Evolutionary conservation across 1,139 yeast species (phyloP), one percentile per base, ranked within the genome.

Genomic region (Pichia norvegensis): DNA sequence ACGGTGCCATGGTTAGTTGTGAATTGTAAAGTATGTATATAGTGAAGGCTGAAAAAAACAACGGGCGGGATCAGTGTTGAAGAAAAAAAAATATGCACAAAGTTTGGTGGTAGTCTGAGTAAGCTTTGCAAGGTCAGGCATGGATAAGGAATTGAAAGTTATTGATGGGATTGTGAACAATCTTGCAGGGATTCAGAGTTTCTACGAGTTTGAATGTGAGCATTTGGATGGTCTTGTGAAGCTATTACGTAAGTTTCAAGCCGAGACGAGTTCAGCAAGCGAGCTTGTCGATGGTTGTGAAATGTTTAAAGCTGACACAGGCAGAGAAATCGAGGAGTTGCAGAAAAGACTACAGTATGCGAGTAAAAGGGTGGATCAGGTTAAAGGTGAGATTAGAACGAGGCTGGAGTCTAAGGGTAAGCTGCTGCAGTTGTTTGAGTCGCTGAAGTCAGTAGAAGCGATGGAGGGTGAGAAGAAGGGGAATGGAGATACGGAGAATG

Each of bases 291-390:
- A 42, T 3, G 33, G 39, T 4, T 43, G 44, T 8, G 51, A 50
- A 17, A 46, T 59, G 6, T 59, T 59, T 36, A 33, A 43, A 10
- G 54, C 40, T 16, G 56, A 52, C 33, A 46, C 54, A 5, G 52
- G 48, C 0, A 75, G 74, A 22, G 85, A 86, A 2, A 52, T 63
- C 1, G 58, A 56, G 2, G 74, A 73, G 51, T 65, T 80, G 14
- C 67, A 66, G 5, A 65, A 69, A 25, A 68, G 73, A 53, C 49
- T 75, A 4, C 48, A 44, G 1, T 60, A 64, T n/a, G 56, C 80
- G 25, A 62, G 63, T 5, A 58, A 58, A 2, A 69, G 71, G n/a
- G 57, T 73, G 2, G 57, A 52, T 2, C 68, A 68, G 38, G 64
- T 80, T 42, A 62, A 65, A 17, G 52, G 48, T 7, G 77, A 74